phyloP scores from a whole-genome alignment of 495 filamentous ascomycete genomes.

The Podospora comata region DNA sequence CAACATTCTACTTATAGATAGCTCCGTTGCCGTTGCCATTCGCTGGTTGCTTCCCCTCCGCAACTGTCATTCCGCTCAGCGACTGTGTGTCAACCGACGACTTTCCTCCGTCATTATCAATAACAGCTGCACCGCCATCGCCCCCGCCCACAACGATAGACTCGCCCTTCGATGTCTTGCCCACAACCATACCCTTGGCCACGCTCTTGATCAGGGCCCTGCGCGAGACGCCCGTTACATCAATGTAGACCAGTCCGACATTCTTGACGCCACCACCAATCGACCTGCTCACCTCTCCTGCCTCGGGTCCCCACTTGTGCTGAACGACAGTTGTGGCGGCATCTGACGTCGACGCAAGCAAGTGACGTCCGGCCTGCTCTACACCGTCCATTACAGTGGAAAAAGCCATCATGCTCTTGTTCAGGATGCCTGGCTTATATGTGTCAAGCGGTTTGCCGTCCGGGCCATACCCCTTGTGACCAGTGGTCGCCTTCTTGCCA shows the following conservation, averaged over 20 bases:
- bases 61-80: slow-evolving; percentile 21
- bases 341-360: slow-evolving; percentile 67
- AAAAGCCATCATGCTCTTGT: slow-evolving; percentile 95
- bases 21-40: slow-evolving; percentile 14
- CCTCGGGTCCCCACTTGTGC: slow-evolving; percentile 82
- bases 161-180: slow-evolving; percentile 77
- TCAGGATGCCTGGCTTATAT: slow-evolving; percentile 87
- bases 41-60: slow-evolving; percentile 28
- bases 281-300: slow-evolving; percentile 65
- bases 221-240: slow-evolving; percentile 86
- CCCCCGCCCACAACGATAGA: slow-evolving; percentile 80
- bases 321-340: slow-evolving; percentile 78
- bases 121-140: slow-evolving; percentile 48
- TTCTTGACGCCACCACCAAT: slow-evolving; percentile 88
- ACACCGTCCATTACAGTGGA: slow-evolving; percentile 92
- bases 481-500: slow-evolving; percentile 52
- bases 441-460: slow-evolving; percentile 58
- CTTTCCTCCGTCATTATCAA: slow-evolving; percentile 2
- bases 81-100: slow-evolving; percentile 15
- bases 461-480: slow-evolving; percentile 55
- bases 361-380: slow-evolving; percentile 72
- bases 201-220: slow-evolving; percentile 87
- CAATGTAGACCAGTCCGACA: slow-evolving; percentile 96
- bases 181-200: slow-evolving; percentile 98
- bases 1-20: neutral